Evolutionary conservation across 352 stramenopile genomes (phyloP).

Genomic region (Globisporangium nodosum): DNA sequence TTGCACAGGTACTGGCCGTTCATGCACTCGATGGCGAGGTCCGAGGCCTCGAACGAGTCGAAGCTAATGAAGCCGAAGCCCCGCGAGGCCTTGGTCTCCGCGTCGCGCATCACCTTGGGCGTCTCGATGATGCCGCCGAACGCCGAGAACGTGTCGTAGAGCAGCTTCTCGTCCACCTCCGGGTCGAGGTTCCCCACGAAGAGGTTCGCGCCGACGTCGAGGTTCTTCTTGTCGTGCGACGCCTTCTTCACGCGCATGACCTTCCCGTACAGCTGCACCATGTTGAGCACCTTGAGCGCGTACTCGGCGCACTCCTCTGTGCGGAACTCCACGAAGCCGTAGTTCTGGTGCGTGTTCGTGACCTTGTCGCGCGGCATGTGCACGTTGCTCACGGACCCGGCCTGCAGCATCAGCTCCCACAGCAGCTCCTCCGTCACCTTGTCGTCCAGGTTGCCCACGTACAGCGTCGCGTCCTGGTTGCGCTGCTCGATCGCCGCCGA

Average conservation of each 20-base stretch:
- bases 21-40: slow-evolving; percentile 99
- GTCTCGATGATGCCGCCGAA: slow-evolving; percentile 97
- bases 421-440: slow-evolving; percentile 95
- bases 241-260: slow-evolving; percentile 96
- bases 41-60: slow-evolving; percentile 96
- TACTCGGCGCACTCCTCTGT: slow-evolving; percentile 97
- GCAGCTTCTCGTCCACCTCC: slow-evolving; percentile 98
- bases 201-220: slow-evolving; percentile 98
- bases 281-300: slow-evolving; percentile 98
- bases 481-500: slow-evolving; percentile 85
- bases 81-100: slow-evolving; percentile 89
- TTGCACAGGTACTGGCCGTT: slow-evolving; percentile 98
- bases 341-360: slow-evolving; percentile 93
- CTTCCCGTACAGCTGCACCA: slow-evolving; percentile 97
- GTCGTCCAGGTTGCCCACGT: slow-evolving; percentile 98
- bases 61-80: slow-evolving; percentile 98
- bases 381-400: slow-evolving; percentile 95
- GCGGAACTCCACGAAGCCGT: slow-evolving; percentile 99
- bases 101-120: slow-evolving; percentile 94
- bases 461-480: slow-evolving; percentile 96
- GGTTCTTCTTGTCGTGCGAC: slow-evolving; percentile 92
- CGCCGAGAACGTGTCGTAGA: slow-evolving; percentile 99
- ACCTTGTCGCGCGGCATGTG: slow-evolving; percentile 99
- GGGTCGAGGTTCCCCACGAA: slow-evolving; percentile 97
- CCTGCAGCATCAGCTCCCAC: slow-evolving; percentile 94